Conservation (phyloP, 148 eudicot genomes). For the Arctostaphylos glauca region DNA sequence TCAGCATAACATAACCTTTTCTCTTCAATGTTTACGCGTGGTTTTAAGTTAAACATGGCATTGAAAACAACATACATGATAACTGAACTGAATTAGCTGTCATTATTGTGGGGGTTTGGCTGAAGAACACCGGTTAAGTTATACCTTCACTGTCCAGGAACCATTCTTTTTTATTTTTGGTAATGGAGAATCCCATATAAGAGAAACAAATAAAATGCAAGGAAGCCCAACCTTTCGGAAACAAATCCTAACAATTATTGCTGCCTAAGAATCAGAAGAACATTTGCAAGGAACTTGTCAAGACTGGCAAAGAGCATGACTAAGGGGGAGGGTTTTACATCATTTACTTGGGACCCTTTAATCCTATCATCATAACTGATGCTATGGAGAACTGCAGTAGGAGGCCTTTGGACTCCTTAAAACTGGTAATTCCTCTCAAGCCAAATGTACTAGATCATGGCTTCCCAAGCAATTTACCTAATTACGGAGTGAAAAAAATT, state of each 20-base stretch:
- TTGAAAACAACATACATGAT: background rate
- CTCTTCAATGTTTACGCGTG: background rate
- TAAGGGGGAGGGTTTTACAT: background rate
- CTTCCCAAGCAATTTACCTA: background rate
- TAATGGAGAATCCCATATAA: too few species aligned
- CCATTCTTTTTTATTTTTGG: too few species aligned
- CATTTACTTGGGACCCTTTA: background rate
- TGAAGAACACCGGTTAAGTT: background rate
- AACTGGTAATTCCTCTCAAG: background rate
- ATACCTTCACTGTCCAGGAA: background rate
- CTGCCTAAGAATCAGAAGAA: too few species aligned
- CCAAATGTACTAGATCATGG: background rate
- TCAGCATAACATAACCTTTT: background rate
- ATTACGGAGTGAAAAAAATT: background rate
- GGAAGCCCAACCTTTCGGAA: too few species aligned
- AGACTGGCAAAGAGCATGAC: background rate
- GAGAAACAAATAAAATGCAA: too few species aligned
- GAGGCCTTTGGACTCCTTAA: background rate
- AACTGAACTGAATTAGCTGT: background rate
- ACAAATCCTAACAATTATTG: too few species aligned
- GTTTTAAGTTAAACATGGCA: background rate
- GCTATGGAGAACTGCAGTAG: background rate
- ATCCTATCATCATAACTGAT: background rate
- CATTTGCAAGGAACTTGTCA: background rate
- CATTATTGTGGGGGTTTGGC: too few species aligned